Conservation (phyloP, 768 basidiomycete genomes). For the Tricholoma sp. region DNA sequence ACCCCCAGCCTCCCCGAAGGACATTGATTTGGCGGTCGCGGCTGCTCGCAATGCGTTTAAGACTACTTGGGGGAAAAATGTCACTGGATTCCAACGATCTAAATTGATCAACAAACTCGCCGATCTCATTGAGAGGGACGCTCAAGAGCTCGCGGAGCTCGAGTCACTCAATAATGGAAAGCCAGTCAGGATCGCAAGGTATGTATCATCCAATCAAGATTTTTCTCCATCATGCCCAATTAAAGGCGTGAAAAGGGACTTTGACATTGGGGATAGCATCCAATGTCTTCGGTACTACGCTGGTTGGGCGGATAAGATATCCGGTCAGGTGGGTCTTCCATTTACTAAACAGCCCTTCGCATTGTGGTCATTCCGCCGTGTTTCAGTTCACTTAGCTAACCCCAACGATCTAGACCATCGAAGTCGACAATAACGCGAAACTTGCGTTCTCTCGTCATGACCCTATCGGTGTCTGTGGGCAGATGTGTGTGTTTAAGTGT, state of each 20-base stretch:
- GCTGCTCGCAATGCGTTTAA: constrained; percentile 81
- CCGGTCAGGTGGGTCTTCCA: constrained; percentile 61
- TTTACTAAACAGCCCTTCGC: background rate
- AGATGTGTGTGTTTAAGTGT: constrained; percentile 56
- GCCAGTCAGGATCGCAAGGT: constrained; percentile 55
- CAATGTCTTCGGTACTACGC: constrained; percentile 88
- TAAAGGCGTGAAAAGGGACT: constrained; percentile 46
- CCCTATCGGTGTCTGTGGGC: constrained; percentile 92
- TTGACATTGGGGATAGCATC: constrained; percentile 74
- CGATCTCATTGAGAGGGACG: constrained; percentile 83
- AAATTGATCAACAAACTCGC: constrained; percentile 81
- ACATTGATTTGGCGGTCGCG: constrained; percentile 79
- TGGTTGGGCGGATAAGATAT: constrained; percentile 93
- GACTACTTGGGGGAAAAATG: constrained; percentile 85
- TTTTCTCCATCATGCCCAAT: constrained; percentile 1
- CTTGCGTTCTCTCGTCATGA: constrained; percentile 84
- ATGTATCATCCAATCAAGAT: background rate
- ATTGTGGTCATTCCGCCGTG: background rate
- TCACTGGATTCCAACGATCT: constrained; percentile 78
- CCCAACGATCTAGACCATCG: constrained; percentile 49
- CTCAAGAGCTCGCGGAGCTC: constrained; percentile 75
- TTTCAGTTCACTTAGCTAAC: constrained; percentile 2
- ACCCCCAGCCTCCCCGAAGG: constrained; percentile 54
- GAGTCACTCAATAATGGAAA: constrained; percentile 91
- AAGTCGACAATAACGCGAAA: constrained; percentile 76